Conservation (phyloP, 2,329 filamentous ascomycete genomes). For the Sclerotinia subarctica region DNA sequence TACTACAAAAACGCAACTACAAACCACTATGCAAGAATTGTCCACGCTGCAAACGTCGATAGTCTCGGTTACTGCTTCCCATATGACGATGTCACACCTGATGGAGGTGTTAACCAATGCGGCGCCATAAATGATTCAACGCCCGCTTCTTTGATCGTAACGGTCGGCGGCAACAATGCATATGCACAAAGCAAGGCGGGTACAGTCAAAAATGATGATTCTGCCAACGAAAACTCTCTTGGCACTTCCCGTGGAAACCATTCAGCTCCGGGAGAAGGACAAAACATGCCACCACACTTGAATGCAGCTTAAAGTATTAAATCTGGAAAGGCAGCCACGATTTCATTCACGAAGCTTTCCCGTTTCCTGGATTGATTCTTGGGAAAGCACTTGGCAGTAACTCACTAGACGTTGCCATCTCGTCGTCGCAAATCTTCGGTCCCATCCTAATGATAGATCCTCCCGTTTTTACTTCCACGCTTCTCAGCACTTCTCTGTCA, state of each 20-base stretch:
- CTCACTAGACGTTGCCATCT: not conserved
- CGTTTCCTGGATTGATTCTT: conserved; percentile 20
- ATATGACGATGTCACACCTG: conserved; percentile 64
- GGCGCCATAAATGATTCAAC: conserved; percentile 53
- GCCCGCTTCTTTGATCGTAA: conserved; percentile 23
- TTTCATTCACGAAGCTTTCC: conserved; percentile 19
- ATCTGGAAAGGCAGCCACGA: conserved; percentile 10
- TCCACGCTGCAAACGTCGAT: conserved; percentile 58
- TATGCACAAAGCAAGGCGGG: conserved; percentile 18
- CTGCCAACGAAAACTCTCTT: not conserved
- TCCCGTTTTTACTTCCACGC: not conserved
- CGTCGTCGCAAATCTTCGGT: conserved; percentile 10
- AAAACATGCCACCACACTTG: conserved; percentile 6
- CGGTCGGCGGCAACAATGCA: conserved; percentile 29
- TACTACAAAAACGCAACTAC: conserved; percentile 57
- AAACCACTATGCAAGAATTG: conserved; percentile 65
- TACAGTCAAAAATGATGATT: not conserved
- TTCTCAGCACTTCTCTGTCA: not conserved
- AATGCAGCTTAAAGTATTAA: conserved; percentile 22
- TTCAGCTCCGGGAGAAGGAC: conserved; percentile 20
- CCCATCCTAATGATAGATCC: not conserved
- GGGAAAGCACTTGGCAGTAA: conserved; percentile 25
- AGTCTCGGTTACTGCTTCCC: conserved; percentile 66
- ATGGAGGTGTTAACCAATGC: conserved; percentile 55
- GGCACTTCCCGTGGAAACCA: not conserved